phyloP scores from a whole-genome alignment of 2,329 filamentous ascomycete species.

The Aspergillus sp. region DNA sequence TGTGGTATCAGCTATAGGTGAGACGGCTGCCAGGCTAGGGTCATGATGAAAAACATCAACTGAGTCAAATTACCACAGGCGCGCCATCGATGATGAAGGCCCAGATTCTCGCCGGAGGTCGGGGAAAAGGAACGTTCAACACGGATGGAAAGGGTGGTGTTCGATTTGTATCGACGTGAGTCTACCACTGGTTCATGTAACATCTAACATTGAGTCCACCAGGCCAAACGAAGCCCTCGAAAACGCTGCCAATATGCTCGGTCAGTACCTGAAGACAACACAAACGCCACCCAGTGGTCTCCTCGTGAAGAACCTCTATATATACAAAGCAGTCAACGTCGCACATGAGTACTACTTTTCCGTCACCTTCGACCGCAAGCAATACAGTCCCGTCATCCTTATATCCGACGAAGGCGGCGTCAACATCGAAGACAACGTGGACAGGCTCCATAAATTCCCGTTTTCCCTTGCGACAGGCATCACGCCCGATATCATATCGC shows the following conservation, averaged over 20 bases:
- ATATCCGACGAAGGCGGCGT: conserved; percentile 30
- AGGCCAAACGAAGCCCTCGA: conserved; percentile 22
- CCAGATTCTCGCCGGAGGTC: conserved; percentile 27
- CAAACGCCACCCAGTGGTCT: conserved; percentile 23
- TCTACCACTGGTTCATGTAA: neutral
- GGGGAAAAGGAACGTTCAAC: conserved; percentile 24
- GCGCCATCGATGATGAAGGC: conserved; percentile 25
- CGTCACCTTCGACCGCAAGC: conserved; percentile 42
- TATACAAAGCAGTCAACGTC: conserved; percentile 28
- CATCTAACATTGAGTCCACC: neutral
- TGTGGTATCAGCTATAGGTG: conserved; percentile 21
- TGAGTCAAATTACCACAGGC: conserved; percentile 6
- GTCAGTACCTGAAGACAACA: conserved; percentile 21
- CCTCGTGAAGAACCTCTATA: conserved; percentile 29
- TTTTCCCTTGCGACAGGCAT: conserved; percentile 21
- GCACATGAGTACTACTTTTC: conserved; percentile 38
- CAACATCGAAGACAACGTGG: conserved; percentile 23
- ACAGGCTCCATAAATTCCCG: conserved; percentile 22
- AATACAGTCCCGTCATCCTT: conserved; percentile 33
- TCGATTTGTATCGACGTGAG: conserved; percentile 20
- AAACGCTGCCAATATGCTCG: conserved; percentile 24
- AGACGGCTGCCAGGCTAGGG: neutral
- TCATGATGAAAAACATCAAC: neutral
- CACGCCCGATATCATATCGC: conserved; percentile 15
- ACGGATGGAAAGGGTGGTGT: conserved; percentile 26